Conservation (phyloP, 495 filamentous ascomycete genomes). For the Aspergillus biplanus region DNA sequence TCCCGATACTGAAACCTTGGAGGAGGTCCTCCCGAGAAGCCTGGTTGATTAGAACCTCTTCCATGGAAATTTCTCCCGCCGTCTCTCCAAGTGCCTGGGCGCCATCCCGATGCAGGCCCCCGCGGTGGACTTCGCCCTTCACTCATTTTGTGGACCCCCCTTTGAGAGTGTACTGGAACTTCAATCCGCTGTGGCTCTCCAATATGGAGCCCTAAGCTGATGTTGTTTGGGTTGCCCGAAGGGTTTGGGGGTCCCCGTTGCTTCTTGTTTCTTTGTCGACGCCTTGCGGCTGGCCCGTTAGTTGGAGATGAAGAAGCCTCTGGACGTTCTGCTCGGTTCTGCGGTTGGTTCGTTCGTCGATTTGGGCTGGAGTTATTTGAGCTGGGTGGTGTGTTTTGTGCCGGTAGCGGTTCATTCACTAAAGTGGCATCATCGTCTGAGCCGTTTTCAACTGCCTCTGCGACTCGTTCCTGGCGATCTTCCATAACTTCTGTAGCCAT, state of each 20-base stretch:
- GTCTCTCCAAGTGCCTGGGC: neutral
- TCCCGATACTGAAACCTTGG: neutral
- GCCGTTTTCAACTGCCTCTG: neutral
- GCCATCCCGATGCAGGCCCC: neutral
- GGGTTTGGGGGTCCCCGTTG: neutral
- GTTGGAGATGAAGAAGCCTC: neutral
- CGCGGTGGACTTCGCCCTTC: neutral
- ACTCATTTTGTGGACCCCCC: neutral
- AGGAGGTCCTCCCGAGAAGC: neutral
- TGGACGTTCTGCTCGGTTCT: neutral
- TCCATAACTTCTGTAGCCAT: constrained; percentile 9
- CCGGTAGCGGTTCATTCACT: neutral
- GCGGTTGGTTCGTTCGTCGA: neutral
- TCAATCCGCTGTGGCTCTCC: neutral
- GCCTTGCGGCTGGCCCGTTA: neutral
- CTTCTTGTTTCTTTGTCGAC: neutral
- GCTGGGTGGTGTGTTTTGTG: neutral
- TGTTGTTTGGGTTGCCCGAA: neutral
- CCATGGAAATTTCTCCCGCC: neutral
- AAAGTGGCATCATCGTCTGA: constrained; percentile 1
- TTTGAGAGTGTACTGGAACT: neutral
- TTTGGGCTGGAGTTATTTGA: neutral
- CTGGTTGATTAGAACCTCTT: neutral
- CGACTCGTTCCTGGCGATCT: constrained; percentile 13
- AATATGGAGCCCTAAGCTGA: neutral